Base-by-base conservation (phyloP, 192 early-diverging fungal species). In the Entomortierella lignicola region DNA sequence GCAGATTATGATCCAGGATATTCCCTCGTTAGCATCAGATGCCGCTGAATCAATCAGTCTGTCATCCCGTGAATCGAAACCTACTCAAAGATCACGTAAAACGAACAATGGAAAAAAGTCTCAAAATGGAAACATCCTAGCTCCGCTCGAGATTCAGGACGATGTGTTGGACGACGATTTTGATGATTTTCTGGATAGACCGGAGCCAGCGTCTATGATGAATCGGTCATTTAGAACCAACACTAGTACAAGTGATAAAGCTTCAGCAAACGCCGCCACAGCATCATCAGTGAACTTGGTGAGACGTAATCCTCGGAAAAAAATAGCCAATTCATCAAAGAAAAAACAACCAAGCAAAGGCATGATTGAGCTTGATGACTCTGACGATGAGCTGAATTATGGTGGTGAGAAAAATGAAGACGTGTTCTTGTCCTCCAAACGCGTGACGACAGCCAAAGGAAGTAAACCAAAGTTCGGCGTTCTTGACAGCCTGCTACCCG, bases 121-220 rank as follows among this genome's bases (percentile, higher is more conserved):
- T n/a, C 37, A 39, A n/a, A 51, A 47, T n/a, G 67, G 27, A 5
- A 39, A 42, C n/a, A 17, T 48, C 2, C 21, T 23, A 4, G 32
- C 43, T 4, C 53, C 69, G 0, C 20, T 34, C 27, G 48, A 50
- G 25, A 37, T 29, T 20, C 42, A 43, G 13, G 60, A 47, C 13
- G 69, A 39, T 1, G n/a, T n/a, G 10, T 26, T 42, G 15, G 21
- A 27, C 48, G 66, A 77, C 29, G 74, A 77, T 26, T 23, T 69
- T 17, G 75, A 79, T 13, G 75, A 79, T 30, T 70, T 79, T 50
- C 50, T 77, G 39, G 42, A 66, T 5, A 44, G 25, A 18, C 67
- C 75, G 13, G 75, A 69, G 50, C 75, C 72, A n/a, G 21, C 75
- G 21, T 70, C 75, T 15, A 59, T 70, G 61, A 18, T 69, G 43